Conservation (phyloP, 2,329 filamentous ascomycete genomes). For the Aspergillus tamarii region DNA sequence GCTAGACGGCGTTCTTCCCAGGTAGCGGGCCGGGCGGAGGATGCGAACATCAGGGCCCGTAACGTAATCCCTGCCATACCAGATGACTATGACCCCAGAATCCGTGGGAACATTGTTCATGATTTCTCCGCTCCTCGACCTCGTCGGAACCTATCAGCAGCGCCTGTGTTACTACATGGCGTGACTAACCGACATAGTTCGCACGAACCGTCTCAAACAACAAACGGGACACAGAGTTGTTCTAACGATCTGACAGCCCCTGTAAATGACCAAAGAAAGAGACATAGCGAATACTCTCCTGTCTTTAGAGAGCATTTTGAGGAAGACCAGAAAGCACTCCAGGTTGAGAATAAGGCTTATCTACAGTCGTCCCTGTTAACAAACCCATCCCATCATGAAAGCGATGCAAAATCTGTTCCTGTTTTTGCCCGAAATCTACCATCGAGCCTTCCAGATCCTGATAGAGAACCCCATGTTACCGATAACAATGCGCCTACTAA, state of each 20-base stretch:
- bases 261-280: slow-evolving; percentile 33
- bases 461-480: slow-evolving; percentile 16
- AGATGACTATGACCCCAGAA: slow-evolving; percentile 65
- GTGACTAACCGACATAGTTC: slow-evolving; percentile 11
- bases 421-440: slow-evolving; percentile 50
- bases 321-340: slow-evolving; percentile 47
- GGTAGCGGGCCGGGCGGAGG: slow-evolving; percentile 53
- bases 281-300: slow-evolving; percentile 54
- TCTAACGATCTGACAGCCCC: slow-evolving; percentile 19
- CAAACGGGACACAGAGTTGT: slow-evolving; percentile 13
- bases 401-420: slow-evolving; percentile 40
- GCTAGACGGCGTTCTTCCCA: slow-evolving; percentile 61
- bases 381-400: slow-evolving; percentile 28
- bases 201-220: slow-evolving; percentile 19
- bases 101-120: slow-evolving; percentile 65
- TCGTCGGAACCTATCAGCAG: slow-evolving; percentile 41
- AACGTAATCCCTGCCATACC: slow-evolving; percentile 56
- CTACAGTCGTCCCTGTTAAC: slow-evolving; percentile 45
- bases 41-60: slow-evolving; percentile 53
- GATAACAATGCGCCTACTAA: slow-evolving; percentile 1
- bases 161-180: slow-evolving; percentile 22
- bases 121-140: slow-evolving; percentile 66
- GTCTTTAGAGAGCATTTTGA: slow-evolving; percentile 66
- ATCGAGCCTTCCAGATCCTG: slow-evolving; percentile 33
- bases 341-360: slow-evolving; percentile 47